These are phyloP conservation scores for Chlorociboria aeruginascens DNA, from an alignment of 495 filamentous ascomycete genomes.

Conservation along the genomic window DNA sequence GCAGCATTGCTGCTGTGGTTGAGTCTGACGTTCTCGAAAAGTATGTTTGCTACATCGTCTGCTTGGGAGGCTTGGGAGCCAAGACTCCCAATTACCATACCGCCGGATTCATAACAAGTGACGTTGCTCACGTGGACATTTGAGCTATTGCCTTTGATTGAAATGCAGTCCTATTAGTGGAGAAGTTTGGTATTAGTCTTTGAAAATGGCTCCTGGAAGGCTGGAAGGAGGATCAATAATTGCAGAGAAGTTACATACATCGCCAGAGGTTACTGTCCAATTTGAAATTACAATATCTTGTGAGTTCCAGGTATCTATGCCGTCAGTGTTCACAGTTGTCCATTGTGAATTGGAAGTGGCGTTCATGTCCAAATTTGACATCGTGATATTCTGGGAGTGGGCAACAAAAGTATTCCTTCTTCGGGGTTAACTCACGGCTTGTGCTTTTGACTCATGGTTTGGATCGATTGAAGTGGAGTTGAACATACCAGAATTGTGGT, in stretches of 20 bases:
- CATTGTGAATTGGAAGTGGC: slow-evolving; percentile 16
- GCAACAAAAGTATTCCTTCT: slow-evolving; percentile 11
- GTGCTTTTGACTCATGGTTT: background rate
- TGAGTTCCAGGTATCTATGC: slow-evolving; percentile 27
- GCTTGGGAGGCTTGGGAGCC: slow-evolving; percentile 27
- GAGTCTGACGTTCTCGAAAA: slow-evolving; percentile 22
- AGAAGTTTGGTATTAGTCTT: background rate
- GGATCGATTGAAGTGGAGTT: background rate
- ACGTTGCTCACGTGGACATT: slow-evolving; percentile 25
- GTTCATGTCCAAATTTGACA: slow-evolving; percentile 34
- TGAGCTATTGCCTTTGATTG: slow-evolving; percentile 29
- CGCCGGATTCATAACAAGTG: slow-evolving; percentile 16
- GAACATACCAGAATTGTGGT: slow-evolving; percentile 30
- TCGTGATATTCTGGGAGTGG: slow-evolving; percentile 25
- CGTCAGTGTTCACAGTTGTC: slow-evolving; percentile 26
- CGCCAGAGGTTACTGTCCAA: slow-evolving; percentile 24
- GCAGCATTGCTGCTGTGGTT: slow-evolving; percentile 26
- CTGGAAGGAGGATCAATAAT: background rate
- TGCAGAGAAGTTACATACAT: slow-evolving; percentile 11
- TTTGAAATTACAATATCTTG: slow-evolving; percentile 24
- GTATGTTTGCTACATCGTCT: slow-evolving; percentile 28
- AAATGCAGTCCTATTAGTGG: slow-evolving; percentile 18
- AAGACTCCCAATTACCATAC: slow-evolving; percentile 29
- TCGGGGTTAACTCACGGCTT: background rate
- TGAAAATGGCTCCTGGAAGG: background rate